phyloP scores from a whole-genome alignment of 768 basidiomycete species.

The Tremella mesenterica region DNA sequence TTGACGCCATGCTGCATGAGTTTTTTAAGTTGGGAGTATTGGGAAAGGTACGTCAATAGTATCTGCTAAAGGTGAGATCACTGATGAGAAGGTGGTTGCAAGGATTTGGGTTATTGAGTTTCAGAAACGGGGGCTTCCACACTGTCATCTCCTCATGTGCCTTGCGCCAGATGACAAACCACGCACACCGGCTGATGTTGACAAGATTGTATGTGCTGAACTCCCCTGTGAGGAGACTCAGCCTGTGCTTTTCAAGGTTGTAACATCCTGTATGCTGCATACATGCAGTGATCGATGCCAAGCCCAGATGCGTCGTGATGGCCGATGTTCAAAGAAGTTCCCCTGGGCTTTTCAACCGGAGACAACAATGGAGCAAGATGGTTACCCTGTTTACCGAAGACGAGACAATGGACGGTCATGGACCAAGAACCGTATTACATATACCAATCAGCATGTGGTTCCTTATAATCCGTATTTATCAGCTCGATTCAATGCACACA shows the following conservation, averaged over 20 bases:
- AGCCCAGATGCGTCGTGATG: slow-evolving; percentile 47
- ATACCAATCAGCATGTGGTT: slow-evolving; percentile 49
- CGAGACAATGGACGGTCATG: slow-evolving; percentile 44
- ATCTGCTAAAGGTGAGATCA: too few species aligned
- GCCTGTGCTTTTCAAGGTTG: slow-evolving; percentile 47
- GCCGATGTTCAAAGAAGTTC: slow-evolving; percentile 48
- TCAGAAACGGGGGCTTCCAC: slow-evolving; percentile 54
- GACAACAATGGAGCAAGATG: slow-evolving; percentile 47
- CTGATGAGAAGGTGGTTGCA: slow-evolving; percentile 49
- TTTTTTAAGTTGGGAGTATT: slow-evolving; percentile 10
- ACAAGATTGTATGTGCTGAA: background rate
- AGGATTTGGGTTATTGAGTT: slow-evolving; percentile 54
- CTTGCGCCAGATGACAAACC: slow-evolving; percentile 18
- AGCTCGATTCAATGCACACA: slow-evolving; percentile 48
- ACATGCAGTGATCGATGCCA: slow-evolving; percentile 48
- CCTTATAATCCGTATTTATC: slow-evolving; percentile 47
- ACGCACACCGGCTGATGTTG: background rate
- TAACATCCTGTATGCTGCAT: slow-evolving; percentile 51
- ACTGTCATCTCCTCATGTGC: slow-evolving; percentile 52
- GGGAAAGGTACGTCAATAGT: too few species aligned
- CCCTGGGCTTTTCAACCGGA: slow-evolving; percentile 46
- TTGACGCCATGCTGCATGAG: background rate
- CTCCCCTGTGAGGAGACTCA: slow-evolving; percentile 17
- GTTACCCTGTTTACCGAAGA: slow-evolving; percentile 47
- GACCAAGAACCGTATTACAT: slow-evolving; percentile 15